phyloP scores from a whole-genome alignment of 1,284 basidiomycete species.

The Ustilago lituana region DNA sequence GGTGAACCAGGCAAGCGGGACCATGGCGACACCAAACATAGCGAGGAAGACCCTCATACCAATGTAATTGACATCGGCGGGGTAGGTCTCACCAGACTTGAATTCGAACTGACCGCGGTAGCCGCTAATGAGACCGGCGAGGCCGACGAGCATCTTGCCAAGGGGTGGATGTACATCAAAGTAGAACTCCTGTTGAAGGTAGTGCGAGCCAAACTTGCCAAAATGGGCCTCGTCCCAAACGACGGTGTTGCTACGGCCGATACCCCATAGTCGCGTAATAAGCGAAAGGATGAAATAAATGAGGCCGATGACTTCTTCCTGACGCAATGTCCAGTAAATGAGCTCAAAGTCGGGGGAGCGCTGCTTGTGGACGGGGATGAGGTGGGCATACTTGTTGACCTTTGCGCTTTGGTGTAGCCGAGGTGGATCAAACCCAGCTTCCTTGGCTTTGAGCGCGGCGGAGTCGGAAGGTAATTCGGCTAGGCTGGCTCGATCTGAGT shows the following conservation, averaged over 20 bases:
- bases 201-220: conserved; percentile 77
- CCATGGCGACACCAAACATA: conserved; percentile 91
- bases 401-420: conserved; percentile 9
- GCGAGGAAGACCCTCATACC: conserved; percentile 96
- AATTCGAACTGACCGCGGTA: conserved; percentile 94
- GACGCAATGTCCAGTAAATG: conserved; percentile 26
- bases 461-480: conserved; percentile 15
- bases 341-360: conserved; percentile 46
- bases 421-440: conserved; percentile 32
- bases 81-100: conserved; percentile 88
- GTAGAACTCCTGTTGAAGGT: conserved; percentile 78
- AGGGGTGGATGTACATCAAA: conserved; percentile 82
- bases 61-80: conserved; percentile 85
- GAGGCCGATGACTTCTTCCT: conserved; percentile 67
- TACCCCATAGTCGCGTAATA: conserved; percentile 92
- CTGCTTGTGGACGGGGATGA: conserved; percentile 60
- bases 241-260: conserved; percentile 86
- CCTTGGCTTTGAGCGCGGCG: conserved; percentile 37
- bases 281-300: conserved; percentile 92
- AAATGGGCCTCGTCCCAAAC: conserved; percentile 86
- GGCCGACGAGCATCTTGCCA: conserved; percentile 97
- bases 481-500: not conserved
- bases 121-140: conserved; percentile 88
- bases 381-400: conserved; percentile 55
- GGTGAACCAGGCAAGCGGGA: conserved; percentile 95